These are phyloP conservation scores for Tilletia caries DNA, from an alignment of 1,284 basidiomycete genomes.

Conservation along the genomic window DNA sequence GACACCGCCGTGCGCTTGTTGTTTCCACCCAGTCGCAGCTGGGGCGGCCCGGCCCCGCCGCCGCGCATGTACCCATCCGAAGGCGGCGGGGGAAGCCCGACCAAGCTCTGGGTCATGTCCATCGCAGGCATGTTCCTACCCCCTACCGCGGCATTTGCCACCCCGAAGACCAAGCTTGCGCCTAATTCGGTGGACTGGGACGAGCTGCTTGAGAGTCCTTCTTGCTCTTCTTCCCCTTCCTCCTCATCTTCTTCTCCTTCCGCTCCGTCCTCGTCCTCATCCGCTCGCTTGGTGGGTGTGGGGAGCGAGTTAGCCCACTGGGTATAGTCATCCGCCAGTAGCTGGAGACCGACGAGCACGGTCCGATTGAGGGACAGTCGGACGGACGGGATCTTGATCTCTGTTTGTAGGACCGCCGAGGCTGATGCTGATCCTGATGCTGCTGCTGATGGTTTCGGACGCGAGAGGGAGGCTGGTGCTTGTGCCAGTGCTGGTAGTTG, in stretches of 20 bases:
- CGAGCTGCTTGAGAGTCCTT: constrained; percentile 12
- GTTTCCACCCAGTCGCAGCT: background rate
- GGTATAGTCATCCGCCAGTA: constrained; percentile 39
- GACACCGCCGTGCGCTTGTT: background rate
- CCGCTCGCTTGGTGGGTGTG: constrained; percentile 24
- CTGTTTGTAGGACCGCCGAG: background rate
- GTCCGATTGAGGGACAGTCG: background rate
- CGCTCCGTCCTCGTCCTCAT: no score
- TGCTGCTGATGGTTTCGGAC: no score
- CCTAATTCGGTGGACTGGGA: constrained; percentile 13
- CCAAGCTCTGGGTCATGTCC: constrained; percentile 8
- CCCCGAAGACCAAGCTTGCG: constrained; percentile 2
- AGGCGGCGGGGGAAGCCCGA: background rate
- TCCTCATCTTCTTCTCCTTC: constrained; percentile 21
- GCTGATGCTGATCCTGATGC: background rate
- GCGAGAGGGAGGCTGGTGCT: background rate
- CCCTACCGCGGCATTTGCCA: background rate
- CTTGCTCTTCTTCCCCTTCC: constrained; percentile 8
- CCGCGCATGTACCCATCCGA: background rate
- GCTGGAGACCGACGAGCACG: constrained; percentile 36
- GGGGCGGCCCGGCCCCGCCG: no score
- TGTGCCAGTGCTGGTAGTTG: background rate
- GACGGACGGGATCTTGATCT: background rate
- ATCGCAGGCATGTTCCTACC: background rate
- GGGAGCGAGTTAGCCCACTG: constrained; percentile 27